A percentile compares a stretch with the other conserved stretches of the same genome.
Evolutionary conservation across 2,329 filamentous ascomycete genomes (phyloP).

Genomic region (Xylariaceae sp.): DNA sequence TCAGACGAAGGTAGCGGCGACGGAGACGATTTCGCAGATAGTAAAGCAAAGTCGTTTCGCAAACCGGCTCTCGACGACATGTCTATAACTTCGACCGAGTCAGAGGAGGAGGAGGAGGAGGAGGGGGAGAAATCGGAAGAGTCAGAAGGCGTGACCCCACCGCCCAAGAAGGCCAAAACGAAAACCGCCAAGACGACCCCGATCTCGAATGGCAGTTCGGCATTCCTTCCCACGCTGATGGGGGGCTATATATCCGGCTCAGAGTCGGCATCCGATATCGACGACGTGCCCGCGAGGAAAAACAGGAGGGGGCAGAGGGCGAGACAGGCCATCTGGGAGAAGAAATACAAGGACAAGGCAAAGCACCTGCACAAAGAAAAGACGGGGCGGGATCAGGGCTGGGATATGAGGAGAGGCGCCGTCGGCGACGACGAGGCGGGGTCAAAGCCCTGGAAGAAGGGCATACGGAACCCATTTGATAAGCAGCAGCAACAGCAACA

Average conservation of each 20-base stretch:
- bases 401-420: slow-evolving; percentile 61
- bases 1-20: slow-evolving; percentile 40
- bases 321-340: slow-evolving; percentile 78
- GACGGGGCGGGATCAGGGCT: slow-evolving; percentile 50
- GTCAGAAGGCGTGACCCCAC: slow-evolving; percentile 30
- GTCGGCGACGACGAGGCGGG: slow-evolving; percentile 46
- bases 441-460: slow-evolving; percentile 55
- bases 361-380: slow-evolving; percentile 57
- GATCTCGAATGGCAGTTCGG: slow-evolving; percentile 46
- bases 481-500: no score
- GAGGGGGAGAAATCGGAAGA: slow-evolving; percentile 33
- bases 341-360: slow-evolving; percentile 74
- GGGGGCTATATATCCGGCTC: slow-evolving; percentile 79
- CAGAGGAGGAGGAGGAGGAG: slow-evolving; percentile 34
- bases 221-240: slow-evolving; percentile 76
- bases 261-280: slow-evolving; percentile 69
- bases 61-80: slow-evolving; percentile 27
- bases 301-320: slow-evolving; percentile 77
- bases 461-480: slow-evolving; percentile 41
- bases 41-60: slow-evolving; percentile 28
- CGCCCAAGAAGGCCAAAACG: slow-evolving; percentile 38
- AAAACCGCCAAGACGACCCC: slow-evolving; percentile 24
- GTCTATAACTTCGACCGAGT: slow-evolving; percentile 31
- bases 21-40: slow-evolving; percentile 34
- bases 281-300: slow-evolving; percentile 64